Base-by-base conservation (phyloP, 805 yeast species). In the Brettanomyces custersianus region DNA sequence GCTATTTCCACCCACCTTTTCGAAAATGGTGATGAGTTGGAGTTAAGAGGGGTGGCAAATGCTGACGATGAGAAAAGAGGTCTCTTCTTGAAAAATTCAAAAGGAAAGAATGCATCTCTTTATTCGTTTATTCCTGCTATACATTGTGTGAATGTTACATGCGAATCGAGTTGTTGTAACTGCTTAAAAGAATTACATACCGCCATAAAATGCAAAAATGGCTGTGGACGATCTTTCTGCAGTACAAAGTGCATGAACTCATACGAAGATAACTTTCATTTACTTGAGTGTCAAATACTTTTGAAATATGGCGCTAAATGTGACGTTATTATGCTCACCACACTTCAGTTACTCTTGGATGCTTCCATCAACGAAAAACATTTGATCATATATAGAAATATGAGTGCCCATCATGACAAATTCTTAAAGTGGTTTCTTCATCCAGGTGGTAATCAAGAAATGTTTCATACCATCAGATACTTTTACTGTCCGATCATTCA, bases 331-430 rank as follows among this genome's bases (percentile, higher is more conserved):
- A 16, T 22, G 10, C 9, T 18, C 10, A 21, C 28, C 12, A 20
- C 31, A 4, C 9, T 33, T 12, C 15, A 20, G 23, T 17, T 33
- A 12, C 7, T 33, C 12, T 9, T 12, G 8, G n/a, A 6, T 12
- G 6, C 25, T 9, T 12, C 17, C 6, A 21, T 17, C 5, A 15
- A 26, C 23, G 5, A 24, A 24, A 16, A 17, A 12, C 10, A 11
- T 5, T 17, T 33, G n/a, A 19, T 20, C 5, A 8, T 26, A 19
- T 47, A 49, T 34, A 37, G 33, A 13, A 39, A 42, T 15, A 37
- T 51, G 36, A 48, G 52, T 13, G 46, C 49, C 4, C 55, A 51
- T 24, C 39, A 42, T 30, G 46, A 48, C 18, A 15, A 34, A 4
- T 43, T 37, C 29, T 17, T 33, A 15, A 26, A 21, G 6, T 38